Conservation (phyloP, 2,329 filamentous ascomycete genomes). For the Ceratocystis variospora region DNA sequence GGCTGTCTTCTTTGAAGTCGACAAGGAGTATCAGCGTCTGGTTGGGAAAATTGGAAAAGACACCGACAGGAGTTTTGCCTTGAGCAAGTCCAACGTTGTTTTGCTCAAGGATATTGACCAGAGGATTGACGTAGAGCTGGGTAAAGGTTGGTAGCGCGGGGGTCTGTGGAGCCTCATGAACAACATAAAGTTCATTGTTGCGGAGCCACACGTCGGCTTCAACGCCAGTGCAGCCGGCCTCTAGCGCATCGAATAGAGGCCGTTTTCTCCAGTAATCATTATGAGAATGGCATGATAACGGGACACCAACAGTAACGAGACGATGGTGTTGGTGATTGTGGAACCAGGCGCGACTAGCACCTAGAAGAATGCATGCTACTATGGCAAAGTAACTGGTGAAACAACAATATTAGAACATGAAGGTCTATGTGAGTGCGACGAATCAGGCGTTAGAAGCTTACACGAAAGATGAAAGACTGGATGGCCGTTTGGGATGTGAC, state of each 20-base stretch:
- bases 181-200: conserved; percentile 43
- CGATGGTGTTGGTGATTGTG: background rate
- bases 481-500: too few relatives aligned
- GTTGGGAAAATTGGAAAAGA: conserved; percentile 40
- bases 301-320: conserved; percentile 27
- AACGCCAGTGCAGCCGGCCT: conserved; percentile 46
- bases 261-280: conserved; percentile 56
- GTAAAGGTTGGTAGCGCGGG: conserved; percentile 43
- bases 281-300: conserved; percentile 50
- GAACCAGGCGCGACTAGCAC: background rate
- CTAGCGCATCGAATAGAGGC: conserved; percentile 49
- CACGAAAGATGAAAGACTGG: too few relatives aligned
- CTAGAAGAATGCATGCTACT: conserved; percentile 5
- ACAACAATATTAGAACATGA: background rate
- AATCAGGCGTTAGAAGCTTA: background rate
- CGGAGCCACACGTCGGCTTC: conserved; percentile 58
- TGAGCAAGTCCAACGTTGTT: conserved; percentile 32
- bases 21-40: conserved; percentile 50
- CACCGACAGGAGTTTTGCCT: conserved; percentile 31
- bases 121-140: conserved; percentile 49
- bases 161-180: conserved; percentile 32
- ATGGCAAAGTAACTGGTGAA: background rate
- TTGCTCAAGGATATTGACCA: conserved; percentile 45
- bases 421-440: too few relatives aligned
- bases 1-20: conserved; percentile 51